phyloP scores from a whole-genome alignment of 495 filamentous ascomycete genomes.

The Mytilinidion resinicola region DNA sequence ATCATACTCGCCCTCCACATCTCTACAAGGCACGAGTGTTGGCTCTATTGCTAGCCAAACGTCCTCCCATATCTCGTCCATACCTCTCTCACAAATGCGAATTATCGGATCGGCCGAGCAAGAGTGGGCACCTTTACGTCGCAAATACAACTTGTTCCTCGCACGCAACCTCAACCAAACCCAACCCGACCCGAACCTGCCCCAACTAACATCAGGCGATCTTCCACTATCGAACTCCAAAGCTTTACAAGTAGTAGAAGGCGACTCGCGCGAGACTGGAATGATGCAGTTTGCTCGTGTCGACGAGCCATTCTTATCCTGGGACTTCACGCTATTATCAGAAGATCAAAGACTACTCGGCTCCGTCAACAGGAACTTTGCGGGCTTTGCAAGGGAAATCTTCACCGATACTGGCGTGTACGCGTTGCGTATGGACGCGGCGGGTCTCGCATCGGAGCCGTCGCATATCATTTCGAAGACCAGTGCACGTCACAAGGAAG shows the following conservation, averaged over 20 bases:
- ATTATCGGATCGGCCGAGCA: slow-evolving; percentile 64
- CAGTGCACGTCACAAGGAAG: background rate
- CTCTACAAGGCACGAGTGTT: slow-evolving; percentile 40
- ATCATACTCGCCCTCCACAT: slow-evolving; percentile 34
- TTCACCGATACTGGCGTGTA: slow-evolving; percentile 71
- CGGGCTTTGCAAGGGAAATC: slow-evolving; percentile 61
- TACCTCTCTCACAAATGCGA: slow-evolving; percentile 52
- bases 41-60: slow-evolving; percentile 40
- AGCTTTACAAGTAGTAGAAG: slow-evolving; percentile 41
- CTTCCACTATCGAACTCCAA: slow-evolving; percentile 46
- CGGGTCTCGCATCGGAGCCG: slow-evolving; percentile 41
- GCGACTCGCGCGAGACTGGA: slow-evolving; percentile 37
- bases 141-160: slow-evolving; percentile 66
- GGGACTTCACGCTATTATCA: slow-evolving; percentile 38
- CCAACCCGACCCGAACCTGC: slow-evolving; percentile 28
- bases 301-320: slow-evolving; percentile 40
- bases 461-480: slow-evolving; percentile 38
- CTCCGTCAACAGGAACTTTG: slow-evolving; percentile 62
- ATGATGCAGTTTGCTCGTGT: slow-evolving; percentile 59
- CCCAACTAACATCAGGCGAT: slow-evolving; percentile 39
- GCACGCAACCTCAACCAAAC: slow-evolving; percentile 24
- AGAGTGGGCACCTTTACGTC: slow-evolving; percentile 59
- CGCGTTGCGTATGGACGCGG: slow-evolving; percentile 62
- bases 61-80: slow-evolving; percentile 44
- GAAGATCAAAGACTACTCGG: slow-evolving; percentile 41